Base-by-base conservation (phyloP, 2,329 filamentous ascomycete species). In the Trichoderma simmonsii region DNA sequence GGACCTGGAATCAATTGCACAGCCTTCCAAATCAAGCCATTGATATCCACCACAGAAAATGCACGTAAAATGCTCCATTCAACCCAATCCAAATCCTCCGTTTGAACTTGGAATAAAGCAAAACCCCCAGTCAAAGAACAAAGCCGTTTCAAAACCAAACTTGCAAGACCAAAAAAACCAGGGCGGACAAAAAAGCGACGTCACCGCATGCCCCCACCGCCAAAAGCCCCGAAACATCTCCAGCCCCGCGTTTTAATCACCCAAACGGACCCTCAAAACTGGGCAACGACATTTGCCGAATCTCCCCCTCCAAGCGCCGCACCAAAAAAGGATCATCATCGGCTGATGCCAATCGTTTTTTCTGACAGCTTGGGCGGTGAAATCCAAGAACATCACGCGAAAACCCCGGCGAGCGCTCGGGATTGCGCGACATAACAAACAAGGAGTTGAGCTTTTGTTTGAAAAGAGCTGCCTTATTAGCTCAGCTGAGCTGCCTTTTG, bases 201-300 rank as follows among this genome's bases (percentile, higher is more conserved):
- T 54, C 48, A 54, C 48, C 21, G n/a, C 48, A 54, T 24, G 48
- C 48, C 48, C 48, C 48, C 48, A 54, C 48, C 48, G 48, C 48
- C n/a, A 54, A 54, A 54, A 24, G 21, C 48, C 64, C 64, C 51
- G 51, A 59, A 59, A 26, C 30, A 57, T n/a, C 51, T 54, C 28
- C 63, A 67, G 64, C 64, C 64, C 64, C 64, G 64, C 64, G 64
- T 67, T 67, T 67, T 51, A 65, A 54, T 32, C 39, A 54, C 18
- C 39, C 62, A 21, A 24, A 24, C n/a, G 11, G 48, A 54, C 34
- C 34, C 60, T 43, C 60, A 26, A 43, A 39, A 30, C 60, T n/a
- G 6, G 24, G 24, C 63, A 56, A 15, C n/a, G 15, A 8, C 62
- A 65, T 64, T 48, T 48, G 24, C 61, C 48, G 48, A 54, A 39